These are phyloP conservation scores for Umbelopsis vinacea DNA, from an alignment of 192 early-diverging fungal genomes.

Conservation along the genomic window DNA sequence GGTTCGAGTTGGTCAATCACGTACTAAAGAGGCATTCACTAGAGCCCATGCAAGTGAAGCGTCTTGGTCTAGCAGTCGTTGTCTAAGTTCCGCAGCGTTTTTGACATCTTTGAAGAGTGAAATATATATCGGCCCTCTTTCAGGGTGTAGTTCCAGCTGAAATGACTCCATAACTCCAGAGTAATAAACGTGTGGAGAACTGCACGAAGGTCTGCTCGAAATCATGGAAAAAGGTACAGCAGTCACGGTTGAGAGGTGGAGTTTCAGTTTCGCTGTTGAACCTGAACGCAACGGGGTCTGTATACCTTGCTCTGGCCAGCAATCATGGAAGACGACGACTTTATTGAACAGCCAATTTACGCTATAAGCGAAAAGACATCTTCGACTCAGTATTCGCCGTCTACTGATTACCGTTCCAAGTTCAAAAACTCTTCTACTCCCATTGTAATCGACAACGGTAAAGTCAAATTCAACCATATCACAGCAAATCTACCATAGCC, in stretches of 20 bases:
- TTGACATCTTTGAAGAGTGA: slow-evolving; percentile 37
- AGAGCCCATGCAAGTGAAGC: slow-evolving; percentile 38
- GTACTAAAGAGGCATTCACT: slow-evolving; percentile 47
- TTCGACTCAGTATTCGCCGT: slow-evolving; percentile 37
- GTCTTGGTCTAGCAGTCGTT: slow-evolving; percentile 43
- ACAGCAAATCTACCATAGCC: no score
- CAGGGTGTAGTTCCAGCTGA: slow-evolving; percentile 41
- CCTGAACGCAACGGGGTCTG: background rate
- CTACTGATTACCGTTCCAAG: slow-evolving; percentile 50
- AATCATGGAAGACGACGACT: slow-evolving; percentile 17
- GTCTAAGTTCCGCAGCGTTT: slow-evolving; percentile 42
- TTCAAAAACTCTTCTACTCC: slow-evolving; percentile 48
- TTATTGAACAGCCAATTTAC: slow-evolving; percentile 27
- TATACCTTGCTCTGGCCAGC: background rate
- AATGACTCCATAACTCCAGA: slow-evolving; percentile 42
- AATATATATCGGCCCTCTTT: slow-evolving; percentile 36
- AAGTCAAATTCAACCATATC: background rate
- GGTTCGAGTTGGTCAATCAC: background rate
- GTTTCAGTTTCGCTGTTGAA: no score
- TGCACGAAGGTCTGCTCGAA: background rate
- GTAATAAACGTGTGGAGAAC: no score
- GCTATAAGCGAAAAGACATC: slow-evolving; percentile 43
- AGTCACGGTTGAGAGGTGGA: background rate
- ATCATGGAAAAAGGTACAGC: background rate
- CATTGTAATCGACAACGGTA: slow-evolving; percentile 76